Evolutionary conservation across 805 yeast genomes (phyloP), one percentile per base, ranked within the genome.

Genomic region (Candida incommunis): DNA sequence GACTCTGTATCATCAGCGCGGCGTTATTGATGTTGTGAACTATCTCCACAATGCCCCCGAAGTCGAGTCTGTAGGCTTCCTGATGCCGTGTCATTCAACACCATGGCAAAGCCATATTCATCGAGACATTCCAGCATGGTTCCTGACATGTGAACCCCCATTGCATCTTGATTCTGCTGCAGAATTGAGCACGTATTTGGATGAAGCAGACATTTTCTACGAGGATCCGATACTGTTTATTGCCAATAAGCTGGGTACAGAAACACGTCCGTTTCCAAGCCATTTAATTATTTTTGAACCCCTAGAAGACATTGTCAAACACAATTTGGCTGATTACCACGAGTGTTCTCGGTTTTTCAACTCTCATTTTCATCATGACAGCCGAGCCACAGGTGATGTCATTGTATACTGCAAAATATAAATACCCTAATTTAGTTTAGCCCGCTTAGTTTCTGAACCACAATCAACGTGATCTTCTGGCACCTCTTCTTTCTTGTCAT

Each of bases 81-180:
- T 92, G 15, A 86, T 88, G 57, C 98, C 99, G 0, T 92, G 99
- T 55, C 99, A 92, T 61, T 88, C 97, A 0, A 90, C 96, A 0
- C 99, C 98, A 2, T 83, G 92, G 78, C 95, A 86, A 57, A 75
- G 92, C 22, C 78, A 82, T 57, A 62, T 92, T 35, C 95, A 88
- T 56, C 64, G 82, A 21, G 71, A 68, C 23, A 56, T 72, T 3
- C 52, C 58, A 0, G 71, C 78, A 1, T 83, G 95, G 94, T 79
- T 80, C 45, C 65, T 92, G 35, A 76, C 95, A 0, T 92, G 99
- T 61, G 94, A 86, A 46, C 99, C 99, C 0, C 97, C 98, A 1
- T 58, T 78, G 18, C 71, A 70, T 4, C 25, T 52, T 20, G 31
- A 56, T 1, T 43, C 42, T 2, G 42, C 51, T 0, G 52, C 43